Conservation (phyloP, 2,329 filamentous ascomycete species). For the Phialophora macrospora region DNA sequence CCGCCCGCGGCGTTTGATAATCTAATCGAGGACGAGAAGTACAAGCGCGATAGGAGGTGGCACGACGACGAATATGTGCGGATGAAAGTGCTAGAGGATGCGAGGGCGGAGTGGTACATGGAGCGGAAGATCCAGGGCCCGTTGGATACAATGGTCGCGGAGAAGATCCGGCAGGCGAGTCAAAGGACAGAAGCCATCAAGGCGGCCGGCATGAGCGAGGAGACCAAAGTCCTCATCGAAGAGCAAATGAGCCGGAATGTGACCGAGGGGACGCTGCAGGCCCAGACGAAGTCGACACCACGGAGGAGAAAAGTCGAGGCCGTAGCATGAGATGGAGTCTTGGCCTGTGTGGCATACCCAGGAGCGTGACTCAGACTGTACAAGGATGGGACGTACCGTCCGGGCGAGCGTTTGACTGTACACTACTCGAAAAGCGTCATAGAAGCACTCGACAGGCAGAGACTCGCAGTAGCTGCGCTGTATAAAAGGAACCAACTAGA, state of each 20-base stretch:
- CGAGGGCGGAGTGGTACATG: slow-evolving; percentile 35
- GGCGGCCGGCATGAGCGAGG: slow-evolving; percentile 16
- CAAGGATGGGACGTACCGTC: background rate
- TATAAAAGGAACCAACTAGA: background rate
- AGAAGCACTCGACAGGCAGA: background rate
- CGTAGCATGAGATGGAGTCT: background rate
- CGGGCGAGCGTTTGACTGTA: background rate
- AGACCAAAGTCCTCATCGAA: slow-evolving; percentile 16
- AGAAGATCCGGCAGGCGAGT: slow-evolving; percentile 17
- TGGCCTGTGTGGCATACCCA: background rate
- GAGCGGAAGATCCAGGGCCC: slow-evolving; percentile 31
- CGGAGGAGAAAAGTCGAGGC: slow-evolving; percentile 1
- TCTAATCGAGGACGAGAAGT: slow-evolving; percentile 22
- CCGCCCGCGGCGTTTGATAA: slow-evolving; percentile 27
- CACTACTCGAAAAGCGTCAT: background rate
- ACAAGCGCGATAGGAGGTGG: slow-evolving; percentile 22
- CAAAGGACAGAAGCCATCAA: slow-evolving; percentile 23
- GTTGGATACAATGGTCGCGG: slow-evolving; percentile 17
- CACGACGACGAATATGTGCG: slow-evolving; percentile 37
- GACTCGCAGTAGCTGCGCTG: background rate
- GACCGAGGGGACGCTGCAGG: slow-evolving; percentile 5
- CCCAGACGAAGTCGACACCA: background rate
- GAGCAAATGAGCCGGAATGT: slow-evolving; percentile 10
- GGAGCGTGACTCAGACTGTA: background rate
- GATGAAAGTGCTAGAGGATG: slow-evolving; percentile 39